Conservation (phyloP, 2,329 filamentous ascomycete genomes). For the Teratosphaeria gauchensis region DNA sequence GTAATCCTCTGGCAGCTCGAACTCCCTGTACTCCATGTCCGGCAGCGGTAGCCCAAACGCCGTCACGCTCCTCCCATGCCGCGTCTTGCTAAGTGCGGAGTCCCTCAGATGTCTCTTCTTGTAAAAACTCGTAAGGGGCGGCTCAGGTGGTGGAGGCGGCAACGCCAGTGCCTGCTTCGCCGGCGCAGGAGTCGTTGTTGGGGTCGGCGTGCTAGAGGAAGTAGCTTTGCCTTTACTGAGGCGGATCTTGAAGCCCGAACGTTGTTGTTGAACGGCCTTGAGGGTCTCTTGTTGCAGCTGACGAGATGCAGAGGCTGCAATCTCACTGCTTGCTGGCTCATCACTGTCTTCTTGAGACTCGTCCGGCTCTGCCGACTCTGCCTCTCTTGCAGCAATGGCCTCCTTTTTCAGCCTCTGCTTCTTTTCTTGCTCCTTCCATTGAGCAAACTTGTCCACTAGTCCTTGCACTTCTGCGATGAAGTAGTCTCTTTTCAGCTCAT, state of each 20-base stretch:
- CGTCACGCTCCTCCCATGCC: constrained; percentile 59
- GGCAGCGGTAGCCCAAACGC: constrained; percentile 80
- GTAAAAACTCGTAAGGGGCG: constrained; percentile 70
- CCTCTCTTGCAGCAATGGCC: constrained; percentile 40
- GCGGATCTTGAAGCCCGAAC: constrained; percentile 9
- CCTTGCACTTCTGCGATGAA: constrained; percentile 75
- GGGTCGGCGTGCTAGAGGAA: constrained; percentile 3
- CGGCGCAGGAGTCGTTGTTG: constrained; percentile 6
- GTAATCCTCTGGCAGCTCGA: constrained; percentile 61
- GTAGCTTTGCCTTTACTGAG: constrained; percentile 11
- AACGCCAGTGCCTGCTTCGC: constrained; percentile 8
- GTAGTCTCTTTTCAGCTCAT: constrained; percentile 73
- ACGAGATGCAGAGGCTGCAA: constrained; percentile 61
- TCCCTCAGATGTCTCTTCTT: constrained; percentile 69
- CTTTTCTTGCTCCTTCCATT: constrained; percentile 86
- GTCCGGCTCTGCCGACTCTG: constrained; percentile 35
- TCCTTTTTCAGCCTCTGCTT: constrained; percentile 68
- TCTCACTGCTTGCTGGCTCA: constrained; percentile 54
- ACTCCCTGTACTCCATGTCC: constrained; percentile 60
- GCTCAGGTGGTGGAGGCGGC: constrained; percentile 29
- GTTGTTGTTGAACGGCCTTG: constrained; percentile 36
- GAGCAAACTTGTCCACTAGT: constrained; percentile 76
- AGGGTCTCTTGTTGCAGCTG: constrained; percentile 67
- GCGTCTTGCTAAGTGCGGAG: constrained; percentile 61
- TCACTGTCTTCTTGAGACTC: constrained; percentile 26